Conservation (phyloP, 768 basidiomycete genomes). For the Collybia mongolica region DNA sequence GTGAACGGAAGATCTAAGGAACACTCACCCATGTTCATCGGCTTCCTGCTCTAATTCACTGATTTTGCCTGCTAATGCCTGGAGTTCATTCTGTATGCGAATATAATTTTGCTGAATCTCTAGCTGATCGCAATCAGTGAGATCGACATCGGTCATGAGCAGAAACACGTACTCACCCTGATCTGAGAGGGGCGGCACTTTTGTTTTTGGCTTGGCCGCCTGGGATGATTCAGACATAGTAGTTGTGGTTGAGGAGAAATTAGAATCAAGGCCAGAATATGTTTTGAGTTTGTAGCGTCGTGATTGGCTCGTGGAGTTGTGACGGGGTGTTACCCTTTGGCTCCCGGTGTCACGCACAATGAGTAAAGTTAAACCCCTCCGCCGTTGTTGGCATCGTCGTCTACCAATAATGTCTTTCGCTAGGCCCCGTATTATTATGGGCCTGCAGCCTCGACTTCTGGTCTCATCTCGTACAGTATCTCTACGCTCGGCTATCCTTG, state of each 20-base stretch:
- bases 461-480: slow-evolving; percentile 26
- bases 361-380: slow-evolving; percentile 20
- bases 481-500: slow-evolving; percentile 34
- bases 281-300: slow-evolving; percentile 31
- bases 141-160: slow-evolving; percentile 8
- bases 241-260: slow-evolving; percentile 9
- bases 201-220: slow-evolving; percentile 55
- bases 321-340: slow-evolving; percentile 33
- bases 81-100: slow-evolving; percentile 84
- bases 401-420: slow-evolving; percentile 53
- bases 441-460: slow-evolving; percentile 48
- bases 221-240: slow-evolving; percentile 29
- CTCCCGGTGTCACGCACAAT: slow-evolving; percentile 28
- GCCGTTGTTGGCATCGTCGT: slow-evolving; percentile 42
- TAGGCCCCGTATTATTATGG: slow-evolving; percentile 48
- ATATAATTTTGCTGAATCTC: slow-evolving; percentile 84
- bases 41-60: slow-evolving; percentile 95
- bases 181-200: slow-evolving; percentile 56
- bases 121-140: slow-evolving; percentile 49
- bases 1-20: neutral
- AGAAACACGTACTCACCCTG: slow-evolving; percentile 55
- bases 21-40: slow-evolving; percentile 87
- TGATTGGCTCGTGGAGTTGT: slow-evolving; percentile 43
- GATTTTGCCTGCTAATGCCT: slow-evolving; percentile 90
- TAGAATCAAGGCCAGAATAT: slow-evolving; percentile 4